Percentiles rank a stretch among this genome's conserved stretches.
Conservation (phyloP, 495 filamentous ascomycete genomes). For the Massariosphaeria phaeospora region DNA sequence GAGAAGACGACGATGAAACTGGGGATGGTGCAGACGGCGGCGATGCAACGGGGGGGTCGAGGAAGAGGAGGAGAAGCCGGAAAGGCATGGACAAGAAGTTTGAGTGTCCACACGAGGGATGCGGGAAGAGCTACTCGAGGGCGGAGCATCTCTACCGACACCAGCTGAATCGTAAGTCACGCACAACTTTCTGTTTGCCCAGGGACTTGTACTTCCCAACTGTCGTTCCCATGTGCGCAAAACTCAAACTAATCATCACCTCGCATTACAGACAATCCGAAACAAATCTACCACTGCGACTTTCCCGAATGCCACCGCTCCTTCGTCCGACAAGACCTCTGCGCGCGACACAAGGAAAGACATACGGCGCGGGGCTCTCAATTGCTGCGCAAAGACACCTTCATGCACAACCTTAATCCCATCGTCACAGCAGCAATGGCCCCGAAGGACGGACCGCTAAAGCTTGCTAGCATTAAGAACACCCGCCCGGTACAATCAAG, state of each 20-base stretch:
- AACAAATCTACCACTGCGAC: conserved; percentile 93
- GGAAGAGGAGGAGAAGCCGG: conserved; percentile 75
- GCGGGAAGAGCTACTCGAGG: conserved; percentile 92
- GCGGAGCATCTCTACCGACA: conserved; percentile 96
- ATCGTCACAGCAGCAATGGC: conserved; percentile 31
- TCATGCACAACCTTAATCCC: conserved; percentile 52
- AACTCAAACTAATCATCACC: too few relatives aligned
- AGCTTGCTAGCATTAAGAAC: conserved; percentile 13
- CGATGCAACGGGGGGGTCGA: conserved; percentile 41
- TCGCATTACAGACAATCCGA: conserved; percentile 59
- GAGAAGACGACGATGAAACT: conserved; percentile 21
- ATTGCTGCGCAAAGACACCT: conserved; percentile 81
- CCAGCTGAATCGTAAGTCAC: conserved; percentile 82
- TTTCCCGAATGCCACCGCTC: conserved; percentile 84
- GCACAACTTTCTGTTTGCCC: not conserved
- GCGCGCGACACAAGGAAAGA: conserved; percentile 86
- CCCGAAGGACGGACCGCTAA: conserved; percentile 14
- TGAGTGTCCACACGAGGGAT: conserved; percentile 81
- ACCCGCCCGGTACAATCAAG: conserved; percentile 29
- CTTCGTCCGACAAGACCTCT: conserved; percentile 93
- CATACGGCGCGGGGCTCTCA: conserved; percentile 96
- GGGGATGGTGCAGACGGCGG: conserved; percentile 22
- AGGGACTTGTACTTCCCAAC: not conserved
- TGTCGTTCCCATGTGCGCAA: not conserved
- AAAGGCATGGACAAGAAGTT: conserved; percentile 94